Conservation (phyloP, 2,329 filamentous ascomycete genomes). For the Aspergillus cejpii region DNA sequence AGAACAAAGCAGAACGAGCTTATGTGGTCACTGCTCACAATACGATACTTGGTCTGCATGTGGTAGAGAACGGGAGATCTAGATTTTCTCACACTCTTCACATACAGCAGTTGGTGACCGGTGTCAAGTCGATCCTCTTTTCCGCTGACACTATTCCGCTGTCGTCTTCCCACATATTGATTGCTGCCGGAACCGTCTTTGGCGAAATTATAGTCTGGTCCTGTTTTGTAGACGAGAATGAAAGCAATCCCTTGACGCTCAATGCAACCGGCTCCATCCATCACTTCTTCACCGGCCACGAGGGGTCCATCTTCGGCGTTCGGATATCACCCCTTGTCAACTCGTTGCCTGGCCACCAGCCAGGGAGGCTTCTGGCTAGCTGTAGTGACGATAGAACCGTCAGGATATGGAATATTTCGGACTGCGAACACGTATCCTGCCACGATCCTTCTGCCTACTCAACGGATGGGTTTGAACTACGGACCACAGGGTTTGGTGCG, state of each 20-base stretch:
- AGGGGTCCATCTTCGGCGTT: slow-evolving; percentile 90
- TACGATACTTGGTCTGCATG: slow-evolving; percentile 55
- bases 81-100: slow-evolving; percentile 23
- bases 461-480: slow-evolving; percentile 33
- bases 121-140: slow-evolving; percentile 75
- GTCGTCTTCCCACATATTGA: slow-evolving; percentile 54
- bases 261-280: slow-evolving; percentile 41
- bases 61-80: slow-evolving; percentile 12
- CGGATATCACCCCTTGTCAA: slow-evolving; percentile 59
- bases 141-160: slow-evolving; percentile 68
- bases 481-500: slow-evolving; percentile 59
- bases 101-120: slow-evolving; percentile 41
- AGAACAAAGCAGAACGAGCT: slow-evolving; percentile 35
- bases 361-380: slow-evolving; percentile 65
- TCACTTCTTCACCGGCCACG: slow-evolving; percentile 61
- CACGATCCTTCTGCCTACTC: slow-evolving; percentile 33
- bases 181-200: slow-evolving; percentile 87
- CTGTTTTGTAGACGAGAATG: slow-evolving; percentile 42
- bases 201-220: slow-evolving; percentile 91
- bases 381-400: slow-evolving; percentile 94
- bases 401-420: slow-evolving; percentile 75
- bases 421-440: slow-evolving; percentile 34
- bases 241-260: slow-evolving; percentile 5
- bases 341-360: slow-evolving; percentile 31
- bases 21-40: slow-evolving; percentile 82